These are phyloP conservation scores for Zygosaccharomyces bisporus DNA, from an alignment of 805 yeast genomes.

Conservation along the genomic window DNA sequence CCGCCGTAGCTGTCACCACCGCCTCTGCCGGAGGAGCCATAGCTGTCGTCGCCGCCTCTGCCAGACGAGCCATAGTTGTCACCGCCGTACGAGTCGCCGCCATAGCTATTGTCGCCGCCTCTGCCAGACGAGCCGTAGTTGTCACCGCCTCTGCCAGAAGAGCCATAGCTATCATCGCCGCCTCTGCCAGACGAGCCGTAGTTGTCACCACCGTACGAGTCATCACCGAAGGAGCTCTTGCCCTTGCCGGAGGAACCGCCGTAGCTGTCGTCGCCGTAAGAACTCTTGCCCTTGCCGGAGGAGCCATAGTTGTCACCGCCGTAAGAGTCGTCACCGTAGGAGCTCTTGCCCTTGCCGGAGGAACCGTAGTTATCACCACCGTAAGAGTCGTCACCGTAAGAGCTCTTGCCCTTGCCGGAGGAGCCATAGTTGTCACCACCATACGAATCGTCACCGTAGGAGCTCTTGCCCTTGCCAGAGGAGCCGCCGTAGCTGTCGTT, in stretches of 20 bases:
- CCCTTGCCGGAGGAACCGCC: slow-evolving; percentile 18
- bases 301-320: slow-evolving; percentile 16
- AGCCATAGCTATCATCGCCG: slow-evolving; percentile 31
- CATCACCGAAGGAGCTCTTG: slow-evolving; percentile 18
- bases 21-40: slow-evolving; percentile 30
- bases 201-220: slow-evolving; percentile 29
- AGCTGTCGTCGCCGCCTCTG: slow-evolving; percentile 21
- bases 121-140: slow-evolving; percentile 12
- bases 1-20: slow-evolving; percentile 21
- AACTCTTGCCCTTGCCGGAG: slow-evolving; percentile 13
- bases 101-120: slow-evolving; percentile 9
- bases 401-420: slow-evolving; percentile 25
- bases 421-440: slow-evolving; percentile 23
- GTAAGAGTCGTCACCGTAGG: slow-evolving; percentile 22
- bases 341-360: slow-evolving; percentile 11
- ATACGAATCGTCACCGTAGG: slow-evolving; percentile 12
- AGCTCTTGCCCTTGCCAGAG: slow-evolving; percentile 23
- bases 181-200: slow-evolving; percentile 32
- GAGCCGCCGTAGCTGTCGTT: slow-evolving; percentile 1
- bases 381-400: slow-evolving; percentile 22
- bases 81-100: slow-evolving; percentile 15
- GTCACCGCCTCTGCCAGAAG: slow-evolving; percentile 4
- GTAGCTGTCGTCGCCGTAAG: slow-evolving; percentile 18
- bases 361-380: slow-evolving; percentile 23
- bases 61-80: slow-evolving; percentile 7